These are phyloP conservation scores for Rutstroemia sydowiana DNA, from an alignment of 2,329 filamentous ascomycete genomes.

Conservation along the genomic window DNA sequence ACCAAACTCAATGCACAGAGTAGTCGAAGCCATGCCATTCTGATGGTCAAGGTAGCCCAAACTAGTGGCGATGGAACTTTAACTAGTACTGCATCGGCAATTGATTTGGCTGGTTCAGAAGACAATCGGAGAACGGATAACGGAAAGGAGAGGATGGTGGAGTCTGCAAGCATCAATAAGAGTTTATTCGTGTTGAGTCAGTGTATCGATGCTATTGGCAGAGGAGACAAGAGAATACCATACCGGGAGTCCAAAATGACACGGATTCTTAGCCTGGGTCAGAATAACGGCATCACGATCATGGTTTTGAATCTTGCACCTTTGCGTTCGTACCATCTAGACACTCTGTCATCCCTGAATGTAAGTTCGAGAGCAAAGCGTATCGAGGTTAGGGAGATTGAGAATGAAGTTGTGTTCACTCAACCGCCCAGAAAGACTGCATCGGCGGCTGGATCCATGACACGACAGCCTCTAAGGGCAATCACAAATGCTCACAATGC, in stretches of 20 bases:
- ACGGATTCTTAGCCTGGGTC: slow-evolving; percentile 80
- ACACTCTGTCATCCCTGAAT: slow-evolving; percentile 88
- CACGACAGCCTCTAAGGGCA: slow-evolving; percentile 72
- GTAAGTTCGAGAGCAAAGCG: slow-evolving; percentile 94
- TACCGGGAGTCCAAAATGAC: slow-evolving; percentile 96
- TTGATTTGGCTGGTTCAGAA: slow-evolving; percentile 91
- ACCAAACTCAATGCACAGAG: slow-evolving; percentile 92
- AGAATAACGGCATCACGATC: slow-evolving; percentile 90
- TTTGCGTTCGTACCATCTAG: slow-evolving; percentile 84
- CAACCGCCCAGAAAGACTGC: slow-evolving; percentile 53
- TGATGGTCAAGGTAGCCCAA: slow-evolving; percentile 83
- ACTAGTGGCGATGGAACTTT: slow-evolving; percentile 59
- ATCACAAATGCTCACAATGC: slow-evolving; percentile 70
- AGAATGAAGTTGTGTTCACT: slow-evolving; percentile 89
- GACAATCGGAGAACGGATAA: slow-evolving; percentile 94
- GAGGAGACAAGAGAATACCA: slow-evolving; percentile 69
- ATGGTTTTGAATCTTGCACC: slow-evolving; percentile 96
- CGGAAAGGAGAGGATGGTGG: slow-evolving; percentile 83
- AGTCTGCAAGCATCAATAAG: slow-evolving; percentile 96
- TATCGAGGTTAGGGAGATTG: slow-evolving; percentile 90
- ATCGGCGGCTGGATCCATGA: slow-evolving; percentile 36
- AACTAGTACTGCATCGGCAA: slow-evolving; percentile 83
- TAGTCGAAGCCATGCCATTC: slow-evolving; percentile 80
- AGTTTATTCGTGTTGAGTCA: slow-evolving; percentile 90
- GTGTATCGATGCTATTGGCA: slow-evolving; percentile 88